Evolutionary conservation across 1,284 basidiomycete species (phyloP).

Genomic region (Naganishia albida): DNA sequence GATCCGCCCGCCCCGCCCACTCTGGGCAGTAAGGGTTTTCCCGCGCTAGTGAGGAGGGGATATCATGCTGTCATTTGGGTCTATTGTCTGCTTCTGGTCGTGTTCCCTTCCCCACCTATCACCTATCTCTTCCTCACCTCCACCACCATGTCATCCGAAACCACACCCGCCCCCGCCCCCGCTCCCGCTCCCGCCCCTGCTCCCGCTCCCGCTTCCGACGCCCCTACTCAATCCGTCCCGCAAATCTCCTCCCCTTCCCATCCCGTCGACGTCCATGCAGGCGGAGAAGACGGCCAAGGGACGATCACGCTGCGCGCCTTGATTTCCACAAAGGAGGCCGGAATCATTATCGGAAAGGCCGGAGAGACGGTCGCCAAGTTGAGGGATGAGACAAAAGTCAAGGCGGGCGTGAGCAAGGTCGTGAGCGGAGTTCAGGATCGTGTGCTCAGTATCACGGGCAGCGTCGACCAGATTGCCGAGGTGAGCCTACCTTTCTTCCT

Average conservation of each 20-base stretch:
- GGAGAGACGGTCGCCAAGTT: conserved; percentile 97
- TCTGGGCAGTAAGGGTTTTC: conserved; percentile 2
- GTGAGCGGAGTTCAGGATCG: conserved; percentile 96
- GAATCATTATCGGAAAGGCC: conserved; percentile 90
- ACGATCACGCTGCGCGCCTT: conserved; percentile 85
- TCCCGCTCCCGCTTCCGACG: background rate
- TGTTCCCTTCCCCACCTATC: background rate
- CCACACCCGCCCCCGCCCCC: conserved; percentile 16
- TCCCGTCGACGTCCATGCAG: conserved; percentile 7
- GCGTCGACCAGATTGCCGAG: conserved; percentile 87
- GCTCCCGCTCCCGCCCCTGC: background rate
- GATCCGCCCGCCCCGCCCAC: conserved; percentile 9
- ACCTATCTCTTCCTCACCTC: background rate
- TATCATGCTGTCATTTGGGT: background rate
- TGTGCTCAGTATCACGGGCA: conserved; percentile 88
- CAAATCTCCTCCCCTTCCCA: conserved; percentile 6
- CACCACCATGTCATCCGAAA: background rate
- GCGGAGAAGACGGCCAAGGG: conserved; percentile 33
- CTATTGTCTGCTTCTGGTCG: conserved; percentile 1
- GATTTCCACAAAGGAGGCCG: conserved; percentile 93
- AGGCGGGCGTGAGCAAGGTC: conserved; percentile 98
- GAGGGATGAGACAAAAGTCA: conserved; percentile 90
- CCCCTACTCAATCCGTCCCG: conserved; percentile 3
- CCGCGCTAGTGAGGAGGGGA: too few relatives aligned
- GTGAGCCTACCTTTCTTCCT: conserved; percentile 56